Percentiles rank a stretch among this genome's conserved stretches.
Conservation (phyloP, 2,329 filamentous ascomycete species). For the Scedosporium apiospermum region DNA sequence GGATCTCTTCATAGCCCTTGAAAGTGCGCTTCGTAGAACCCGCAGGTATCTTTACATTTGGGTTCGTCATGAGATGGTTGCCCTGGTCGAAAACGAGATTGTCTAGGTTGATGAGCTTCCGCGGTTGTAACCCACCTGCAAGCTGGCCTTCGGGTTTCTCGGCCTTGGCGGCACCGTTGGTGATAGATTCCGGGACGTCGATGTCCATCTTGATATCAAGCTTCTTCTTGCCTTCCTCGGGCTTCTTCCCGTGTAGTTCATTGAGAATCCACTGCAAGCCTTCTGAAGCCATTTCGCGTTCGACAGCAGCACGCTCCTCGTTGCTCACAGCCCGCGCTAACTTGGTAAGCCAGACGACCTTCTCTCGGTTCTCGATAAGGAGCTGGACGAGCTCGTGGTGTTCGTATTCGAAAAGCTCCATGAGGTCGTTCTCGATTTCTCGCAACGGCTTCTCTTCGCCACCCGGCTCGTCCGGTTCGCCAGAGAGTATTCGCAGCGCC, state of each 20-base stretch:
- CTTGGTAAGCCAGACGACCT: slow-evolving; percentile 89
- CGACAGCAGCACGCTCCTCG: slow-evolving; percentile 64
- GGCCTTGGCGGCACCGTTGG: slow-evolving; percentile 36
- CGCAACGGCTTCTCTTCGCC: slow-evolving; percentile 78
- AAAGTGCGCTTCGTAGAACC: slow-evolving; percentile 92
- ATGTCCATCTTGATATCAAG: slow-evolving; percentile 96
- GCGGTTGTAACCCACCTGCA: slow-evolving; percentile 75
- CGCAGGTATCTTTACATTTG: slow-evolving; percentile 85
- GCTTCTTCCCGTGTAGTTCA: slow-evolving; percentile 69
- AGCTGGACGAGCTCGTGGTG: slow-evolving; percentile 88
- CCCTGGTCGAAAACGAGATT: slow-evolving; percentile 96
- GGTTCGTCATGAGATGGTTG: slow-evolving; percentile 99
- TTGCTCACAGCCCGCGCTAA: slow-evolving; percentile 76
- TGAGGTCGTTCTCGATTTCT: slow-evolving; percentile 95
- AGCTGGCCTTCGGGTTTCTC: slow-evolving; percentile 59
- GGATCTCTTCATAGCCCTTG: slow-evolving; percentile 98
- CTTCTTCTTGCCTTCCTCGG: slow-evolving; percentile 51
- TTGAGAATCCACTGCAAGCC: slow-evolving; percentile 81
- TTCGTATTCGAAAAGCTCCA: slow-evolving; percentile 97
- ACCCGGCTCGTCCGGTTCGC: slow-evolving; percentile 57
- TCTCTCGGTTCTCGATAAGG: slow-evolving; percentile 84
- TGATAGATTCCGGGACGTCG: slow-evolving; percentile 57
- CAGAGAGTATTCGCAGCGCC: slow-evolving; percentile 74
- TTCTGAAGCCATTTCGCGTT: slow-evolving; percentile 84
- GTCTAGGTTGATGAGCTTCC: slow-evolving; percentile 83